A percentile compares a stretch with the other conserved stretches of the same genome.
Conservation (phyloP, 2,329 filamentous ascomycete species). For the Aspergillus flavus region DNA sequence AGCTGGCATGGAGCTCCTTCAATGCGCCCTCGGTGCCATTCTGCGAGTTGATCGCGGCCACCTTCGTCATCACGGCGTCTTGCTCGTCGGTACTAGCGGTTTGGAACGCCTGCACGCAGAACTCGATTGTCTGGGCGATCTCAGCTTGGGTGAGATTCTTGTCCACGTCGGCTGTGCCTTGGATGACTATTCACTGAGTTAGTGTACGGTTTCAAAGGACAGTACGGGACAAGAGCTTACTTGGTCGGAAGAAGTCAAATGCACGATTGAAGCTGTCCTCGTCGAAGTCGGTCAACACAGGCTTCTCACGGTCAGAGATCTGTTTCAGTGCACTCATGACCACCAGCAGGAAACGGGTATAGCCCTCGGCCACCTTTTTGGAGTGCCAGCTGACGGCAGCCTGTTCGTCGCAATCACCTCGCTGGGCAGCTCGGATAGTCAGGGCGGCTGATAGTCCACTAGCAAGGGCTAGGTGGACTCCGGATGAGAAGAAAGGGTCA, state of each 20-base stretch:
- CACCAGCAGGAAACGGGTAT: conserved; percentile 52
- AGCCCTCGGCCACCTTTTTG: conserved; percentile 48
- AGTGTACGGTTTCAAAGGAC: background rate
- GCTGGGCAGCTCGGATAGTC: conserved; percentile 36
- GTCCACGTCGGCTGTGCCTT: background rate
- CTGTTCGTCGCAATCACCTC: conserved; percentile 40
- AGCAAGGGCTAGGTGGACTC: conserved; percentile 49
- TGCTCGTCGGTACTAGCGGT: too few species aligned
- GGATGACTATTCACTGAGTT: background rate
- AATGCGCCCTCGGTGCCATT: too few species aligned
- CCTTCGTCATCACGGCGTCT: too few species aligned
- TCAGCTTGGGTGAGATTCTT: background rate
- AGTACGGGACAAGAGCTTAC: background rate
- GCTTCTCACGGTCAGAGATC: conserved; percentile 8
- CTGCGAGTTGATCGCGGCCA: too few species aligned
- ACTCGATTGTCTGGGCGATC: background rate
- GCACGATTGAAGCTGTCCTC: conserved; percentile 9
- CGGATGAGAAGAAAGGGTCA: conserved; percentile 47
- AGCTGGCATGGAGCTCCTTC: too few species aligned
- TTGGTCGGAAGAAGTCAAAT: background rate
- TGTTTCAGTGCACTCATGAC: conserved; percentile 20
- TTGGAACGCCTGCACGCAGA: background rate
- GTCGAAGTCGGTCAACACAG: conserved; percentile 4
- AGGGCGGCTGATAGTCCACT: conserved; percentile 50
- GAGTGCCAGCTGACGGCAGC: conserved; percentile 45